Conservation (phyloP, 2,329 filamentous ascomycete species). For the Alternaria novae-zelandiae region DNA sequence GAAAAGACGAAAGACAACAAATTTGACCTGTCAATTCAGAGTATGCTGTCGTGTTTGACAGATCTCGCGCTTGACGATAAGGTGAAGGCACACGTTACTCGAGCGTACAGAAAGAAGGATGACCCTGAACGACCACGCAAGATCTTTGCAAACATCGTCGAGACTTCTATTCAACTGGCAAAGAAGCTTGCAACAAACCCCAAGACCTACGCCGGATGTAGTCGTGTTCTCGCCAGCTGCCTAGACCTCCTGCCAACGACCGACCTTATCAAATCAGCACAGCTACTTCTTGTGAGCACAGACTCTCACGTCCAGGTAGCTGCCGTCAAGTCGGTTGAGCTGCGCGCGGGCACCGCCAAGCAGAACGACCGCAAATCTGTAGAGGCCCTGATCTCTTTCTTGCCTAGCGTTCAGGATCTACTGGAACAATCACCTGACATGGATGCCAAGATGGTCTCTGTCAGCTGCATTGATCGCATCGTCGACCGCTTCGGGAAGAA, state of each 20-base stretch:
- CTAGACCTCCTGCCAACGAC: conserved; percentile 83
- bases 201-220: conserved; percentile 54
- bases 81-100: conserved; percentile 38
- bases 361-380: conserved; percentile 73
- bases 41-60: conserved; percentile 50
- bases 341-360: conserved; percentile 76
- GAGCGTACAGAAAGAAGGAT: conserved; percentile 37
- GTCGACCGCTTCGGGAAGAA: conserved; percentile 95
- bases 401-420: conserved; percentile 78
- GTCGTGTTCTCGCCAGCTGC: conserved; percentile 77
- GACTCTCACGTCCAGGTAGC: conserved; percentile 77
- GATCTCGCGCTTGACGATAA: conserved; percentile 44
- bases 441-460: conserved; percentile 80
- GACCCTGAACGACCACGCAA: conserved; percentile 36
- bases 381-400: conserved; percentile 74
- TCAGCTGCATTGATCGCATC: conserved; percentile 91
- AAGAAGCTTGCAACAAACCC: conserved; percentile 63
- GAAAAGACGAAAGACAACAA: conserved; percentile 50
- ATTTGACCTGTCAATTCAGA: conserved; percentile 44
- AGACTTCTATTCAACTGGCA: conserved; percentile 61
- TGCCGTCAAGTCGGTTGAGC: conserved; percentile 74
- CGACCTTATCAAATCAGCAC: conserved; percentile 88
- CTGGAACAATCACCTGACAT: conserved; percentile 75
- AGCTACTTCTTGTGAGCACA: conserved; percentile 77
- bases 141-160: conserved; percentile 48